phyloP scores from a whole-genome alignment of 2,329 filamentous ascomycete genomes.

The Penicillium rolfsii region DNA sequence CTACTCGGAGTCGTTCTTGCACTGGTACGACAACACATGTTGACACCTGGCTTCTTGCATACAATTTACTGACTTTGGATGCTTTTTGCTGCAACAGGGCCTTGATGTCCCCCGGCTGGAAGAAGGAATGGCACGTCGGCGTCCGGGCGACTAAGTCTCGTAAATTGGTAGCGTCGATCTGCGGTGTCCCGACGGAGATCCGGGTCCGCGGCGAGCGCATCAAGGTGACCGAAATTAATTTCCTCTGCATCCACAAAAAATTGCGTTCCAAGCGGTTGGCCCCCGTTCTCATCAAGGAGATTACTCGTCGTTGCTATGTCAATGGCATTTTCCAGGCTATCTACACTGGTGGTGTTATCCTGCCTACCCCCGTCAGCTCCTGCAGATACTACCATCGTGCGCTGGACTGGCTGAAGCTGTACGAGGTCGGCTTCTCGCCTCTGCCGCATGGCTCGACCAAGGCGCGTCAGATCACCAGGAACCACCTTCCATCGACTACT shows the following conservation, averaged over 20 bases:
- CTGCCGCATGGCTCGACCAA: conserved; percentile 83
- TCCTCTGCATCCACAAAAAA: conserved; percentile 98
- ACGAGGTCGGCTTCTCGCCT: conserved; percentile 91
- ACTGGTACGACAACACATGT: conserved; percentile 64
- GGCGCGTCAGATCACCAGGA: conserved; percentile 81
- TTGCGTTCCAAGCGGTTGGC: conserved; percentile 89
- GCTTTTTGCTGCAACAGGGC: conserved; percentile 61
- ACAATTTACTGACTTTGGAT: background rate
- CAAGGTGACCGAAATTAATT: conserved; percentile 91
- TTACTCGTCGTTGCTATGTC: conserved; percentile 88
- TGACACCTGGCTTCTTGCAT: background rate
- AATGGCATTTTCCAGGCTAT: conserved; percentile 90
- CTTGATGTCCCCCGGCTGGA: conserved; percentile 92
- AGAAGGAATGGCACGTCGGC: conserved; percentile 90
- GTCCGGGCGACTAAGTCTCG: conserved; percentile 81
- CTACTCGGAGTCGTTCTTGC: conserved; percentile 85
- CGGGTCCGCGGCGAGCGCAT: conserved; percentile 76
- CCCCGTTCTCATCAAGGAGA: conserved; percentile 95
- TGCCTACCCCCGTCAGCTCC: conserved; percentile 89
- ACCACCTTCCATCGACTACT: conserved; percentile 75
- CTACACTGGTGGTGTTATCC: conserved; percentile 88
- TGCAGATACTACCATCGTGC: conserved; percentile 95
- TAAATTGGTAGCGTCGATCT: conserved; percentile 94
- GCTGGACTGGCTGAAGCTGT: conserved; percentile 93
- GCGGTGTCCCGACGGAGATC: conserved; percentile 83